These are phyloP conservation scores for Penicillium daleae DNA, from an alignment of 495 filamentous ascomycete species.

Conservation along the genomic window DNA sequence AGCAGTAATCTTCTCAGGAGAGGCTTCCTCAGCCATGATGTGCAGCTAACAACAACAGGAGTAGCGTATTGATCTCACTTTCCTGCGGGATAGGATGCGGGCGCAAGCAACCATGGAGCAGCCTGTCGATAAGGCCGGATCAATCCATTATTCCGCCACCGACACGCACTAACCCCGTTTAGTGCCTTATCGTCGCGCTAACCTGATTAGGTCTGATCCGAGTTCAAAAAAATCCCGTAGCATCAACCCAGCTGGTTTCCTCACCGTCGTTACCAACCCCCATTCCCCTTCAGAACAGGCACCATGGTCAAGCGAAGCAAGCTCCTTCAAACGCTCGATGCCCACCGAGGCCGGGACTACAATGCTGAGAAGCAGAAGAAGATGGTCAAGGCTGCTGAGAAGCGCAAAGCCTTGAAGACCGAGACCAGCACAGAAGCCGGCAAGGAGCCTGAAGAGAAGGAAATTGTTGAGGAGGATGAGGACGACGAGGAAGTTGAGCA, in stretches of 20 bases:
- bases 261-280: conserved; percentile 22
- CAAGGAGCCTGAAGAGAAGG: conserved; percentile 37
- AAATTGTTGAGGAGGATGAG: conserved; percentile 32
- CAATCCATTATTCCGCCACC: conserved; percentile 25
- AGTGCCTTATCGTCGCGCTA: conserved; percentile 35
- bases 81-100: conserved; percentile 1
- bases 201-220: conserved; percentile 31
- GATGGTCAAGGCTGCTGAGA: conserved; percentile 54
- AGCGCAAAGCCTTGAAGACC: conserved; percentile 53
- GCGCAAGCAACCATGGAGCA: conserved; percentile 1
- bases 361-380: conserved; percentile 70
- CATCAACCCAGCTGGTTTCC: conserved; percentile 24
- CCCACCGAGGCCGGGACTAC: conserved; percentile 69
- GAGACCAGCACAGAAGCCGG: conserved; percentile 39
- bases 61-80: conserved; percentile 2
- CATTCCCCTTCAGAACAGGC: conserved; percentile 19
- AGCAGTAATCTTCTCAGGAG: conserved; percentile 23
- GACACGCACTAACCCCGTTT: conserved; percentile 18
- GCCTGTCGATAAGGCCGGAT: conserved; percentile 34
- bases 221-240: conserved; percentile 50
- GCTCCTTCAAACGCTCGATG: conserved; percentile 65
- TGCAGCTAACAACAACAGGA: background rate
- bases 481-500: conserved; percentile 36
- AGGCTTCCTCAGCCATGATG: conserved; percentile 30
- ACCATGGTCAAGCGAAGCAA: conserved; percentile 68